Evolutionary conservation across 495 filamentous ascomycete genomes (phyloP), one percentile per base, ranked within the genome.

Genomic region (Aspergillus nanangensis): DNA sequence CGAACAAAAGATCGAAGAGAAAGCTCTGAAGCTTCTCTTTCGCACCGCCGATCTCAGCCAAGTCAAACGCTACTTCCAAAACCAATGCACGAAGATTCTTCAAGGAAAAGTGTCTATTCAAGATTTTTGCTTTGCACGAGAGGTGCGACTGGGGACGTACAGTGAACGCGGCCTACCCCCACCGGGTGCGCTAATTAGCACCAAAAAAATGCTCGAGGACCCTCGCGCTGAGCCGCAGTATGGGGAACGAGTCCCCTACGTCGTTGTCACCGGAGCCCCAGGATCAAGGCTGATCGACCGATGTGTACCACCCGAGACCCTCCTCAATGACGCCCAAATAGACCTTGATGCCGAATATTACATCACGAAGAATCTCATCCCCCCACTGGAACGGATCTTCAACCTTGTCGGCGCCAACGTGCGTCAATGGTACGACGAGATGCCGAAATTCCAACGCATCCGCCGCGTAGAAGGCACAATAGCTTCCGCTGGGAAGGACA

Each of bases 1-100:
- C 1, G 88, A 95, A 63, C 94, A 97, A 61, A 96, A 92, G 70
- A 96, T 98, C 50, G 90, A 96, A 71, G 93, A 97, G 67, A 94
- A 90, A 55, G 88, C 88, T 4, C 74, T 98, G 11, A 88, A 88
- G 55, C 80, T 93, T 18, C 75, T 97, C 22, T 98, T 98, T 58
- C 82, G 88, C 21, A 95, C 92, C 2, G 76, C 83, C 25, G 93
- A 98, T 58, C 76, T 98, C 9, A 91, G 84, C 51, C 77, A 90
- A 61, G 89, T 97, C 15, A 98, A 98, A 63, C 63, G 65, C 2
- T 97, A 96, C 61, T 96, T 96, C 59, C 90, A 95, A 59, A 70
- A 70, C 21, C 90, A 98, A 60, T 97, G 91, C 72, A 71, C 73
- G 27, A 97, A 96, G 67, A 95, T 98, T 56, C 92, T 96, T 87